phyloP scores from a whole-genome alignment of 2,329 filamentous ascomycete genomes.

The Incumbomyces lentus region DNA sequence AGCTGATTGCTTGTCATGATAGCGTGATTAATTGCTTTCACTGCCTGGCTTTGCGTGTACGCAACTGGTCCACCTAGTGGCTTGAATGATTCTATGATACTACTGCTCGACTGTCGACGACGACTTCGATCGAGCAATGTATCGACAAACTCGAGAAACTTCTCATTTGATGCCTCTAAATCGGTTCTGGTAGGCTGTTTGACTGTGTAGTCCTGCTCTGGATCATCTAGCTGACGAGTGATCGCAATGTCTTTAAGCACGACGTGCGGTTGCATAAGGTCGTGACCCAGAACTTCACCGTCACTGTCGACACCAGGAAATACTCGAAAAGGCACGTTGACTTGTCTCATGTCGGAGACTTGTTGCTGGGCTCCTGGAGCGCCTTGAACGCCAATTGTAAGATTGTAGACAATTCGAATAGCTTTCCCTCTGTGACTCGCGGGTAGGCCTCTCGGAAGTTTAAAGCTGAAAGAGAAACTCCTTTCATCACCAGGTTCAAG shows the following conservation, averaged over 20 bases:
- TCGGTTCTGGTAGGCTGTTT: slow-evolving; percentile 32
- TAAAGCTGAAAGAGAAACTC: slow-evolving; percentile 78
- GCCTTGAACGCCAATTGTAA: slow-evolving; percentile 85
- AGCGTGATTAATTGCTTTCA: slow-evolving; percentile 80
- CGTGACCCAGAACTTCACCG: slow-evolving; percentile 82
- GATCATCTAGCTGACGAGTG: slow-evolving; percentile 43
- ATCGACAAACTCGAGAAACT: slow-evolving; percentile 26
- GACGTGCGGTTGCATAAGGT: slow-evolving; percentile 89
- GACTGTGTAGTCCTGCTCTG: slow-evolving; percentile 31
- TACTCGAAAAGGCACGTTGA: slow-evolving; percentile 86
- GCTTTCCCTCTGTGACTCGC: slow-evolving; percentile 84
- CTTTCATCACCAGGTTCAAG: slow-evolving; percentile 80
- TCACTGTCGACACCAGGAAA: slow-evolving; percentile 83
- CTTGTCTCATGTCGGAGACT: slow-evolving; percentile 71
- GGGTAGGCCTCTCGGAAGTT: slow-evolving; percentile 76
- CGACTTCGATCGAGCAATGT: slow-evolving; percentile 16
- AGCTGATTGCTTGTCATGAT: slow-evolving; percentile 71
- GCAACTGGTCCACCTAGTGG: slow-evolving; percentile 21
- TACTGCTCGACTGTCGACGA: slow-evolving; percentile 19
- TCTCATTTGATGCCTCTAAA: slow-evolving; percentile 57
- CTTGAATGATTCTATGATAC: slow-evolving; percentile 28
- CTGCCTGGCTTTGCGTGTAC: slow-evolving; percentile 44
- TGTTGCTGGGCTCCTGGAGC: slow-evolving; percentile 59
- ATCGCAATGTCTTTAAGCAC: slow-evolving; percentile 73
- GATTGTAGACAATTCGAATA: slow-evolving; percentile 82